Evolutionary conservation across 2,329 filamentous ascomycete genomes (phyloP).

Genomic region (Grosmannia penicillata): DNA sequence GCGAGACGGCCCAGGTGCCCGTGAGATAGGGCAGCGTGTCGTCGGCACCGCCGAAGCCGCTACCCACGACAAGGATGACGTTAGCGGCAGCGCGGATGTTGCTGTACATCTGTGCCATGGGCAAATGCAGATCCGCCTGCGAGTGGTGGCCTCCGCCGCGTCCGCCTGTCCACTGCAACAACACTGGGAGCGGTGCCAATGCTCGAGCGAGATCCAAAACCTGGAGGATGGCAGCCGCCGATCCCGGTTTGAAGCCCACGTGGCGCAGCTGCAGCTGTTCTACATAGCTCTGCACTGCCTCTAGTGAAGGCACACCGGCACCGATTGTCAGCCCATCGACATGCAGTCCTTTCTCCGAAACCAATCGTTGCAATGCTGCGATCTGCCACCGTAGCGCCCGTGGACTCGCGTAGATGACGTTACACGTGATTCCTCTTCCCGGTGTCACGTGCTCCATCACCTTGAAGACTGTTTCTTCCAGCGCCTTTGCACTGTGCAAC

Average conservation of each 20-base stretch:
- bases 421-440: conserved; percentile 76
- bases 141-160: conserved; percentile 91
- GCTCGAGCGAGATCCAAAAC: conserved; percentile 88
- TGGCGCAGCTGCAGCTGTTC: conserved; percentile 85
- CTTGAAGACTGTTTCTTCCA: conserved; percentile 71
- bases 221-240: conserved; percentile 71
- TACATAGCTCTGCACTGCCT: conserved; percentile 88
- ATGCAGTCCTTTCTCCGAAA: conserved; percentile 72
- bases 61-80: conserved; percentile 77
- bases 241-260: conserved; percentile 89
- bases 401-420: conserved; percentile 84
- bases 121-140: conserved; percentile 88
- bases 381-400: conserved; percentile 89
- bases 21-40: conserved; percentile 90
- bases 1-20: conserved; percentile 74
- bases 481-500: conserved; percentile 68
- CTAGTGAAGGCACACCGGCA: conserved; percentile 83
- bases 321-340: conserved; percentile 89
- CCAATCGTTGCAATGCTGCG: conserved; percentile 63
- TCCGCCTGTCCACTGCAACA: conserved; percentile 90
- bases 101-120: conserved; percentile 80
- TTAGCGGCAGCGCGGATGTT: conserved; percentile 76
- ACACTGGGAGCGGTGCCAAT: conserved; percentile 85
- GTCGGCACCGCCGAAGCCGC: conserved; percentile 78
- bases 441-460: conserved; percentile 74